Evolutionary conservation across 106 monocot species (phyloP), one percentile per base, ranked within the genome.

Genomic region (Platanthera guangdongensis): DNA sequence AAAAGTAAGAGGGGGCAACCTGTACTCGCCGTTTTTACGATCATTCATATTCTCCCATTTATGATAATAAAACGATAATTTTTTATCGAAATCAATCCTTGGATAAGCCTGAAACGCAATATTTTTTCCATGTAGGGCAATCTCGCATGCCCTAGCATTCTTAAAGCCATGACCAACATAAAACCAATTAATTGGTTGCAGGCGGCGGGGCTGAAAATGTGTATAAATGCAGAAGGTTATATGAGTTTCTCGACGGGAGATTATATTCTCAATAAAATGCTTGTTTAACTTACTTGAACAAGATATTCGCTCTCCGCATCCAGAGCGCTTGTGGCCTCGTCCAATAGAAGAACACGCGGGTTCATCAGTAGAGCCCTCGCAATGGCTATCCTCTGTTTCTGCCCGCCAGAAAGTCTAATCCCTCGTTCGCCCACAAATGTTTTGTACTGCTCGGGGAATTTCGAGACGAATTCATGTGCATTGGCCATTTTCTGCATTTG

Each of bases 301-400:
- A 99, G 85, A 85, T 90, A 94, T 81, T 99, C 99, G 47, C 94
- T 94, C 86, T 99, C 99, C n/a, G 99, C 99, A 82, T 99, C 99
- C 19, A 99, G 79, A 48, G 83, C 92, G 74, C 92, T 92, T 32
- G 92, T 92, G 39, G 92, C 92, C 82, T 92, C 92, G 49, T 92
- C 92, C 39, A 92, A 72, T 1, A 92, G 83, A 10, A 88, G 86
- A 77, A 92, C 82, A 15, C 84, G 75, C 4, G 92, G 92, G 60
- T 92, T 88, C 92, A 92, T 92, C 73, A 92, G 39, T 62, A 92
- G 75, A 71, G 92, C 92, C 78, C 92, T 86, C 46, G 92, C 92
- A 45, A 92, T 92, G 15, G 99, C 99, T 59, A 99, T 84, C 77
- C 99, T 90, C 74, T 99, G 99, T 67, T 99, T 99, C 80, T 99